phyloP scores from a whole-genome alignment of 2,329 filamentous ascomycete genomes.

The Fusarium sarcochroum region DNA sequence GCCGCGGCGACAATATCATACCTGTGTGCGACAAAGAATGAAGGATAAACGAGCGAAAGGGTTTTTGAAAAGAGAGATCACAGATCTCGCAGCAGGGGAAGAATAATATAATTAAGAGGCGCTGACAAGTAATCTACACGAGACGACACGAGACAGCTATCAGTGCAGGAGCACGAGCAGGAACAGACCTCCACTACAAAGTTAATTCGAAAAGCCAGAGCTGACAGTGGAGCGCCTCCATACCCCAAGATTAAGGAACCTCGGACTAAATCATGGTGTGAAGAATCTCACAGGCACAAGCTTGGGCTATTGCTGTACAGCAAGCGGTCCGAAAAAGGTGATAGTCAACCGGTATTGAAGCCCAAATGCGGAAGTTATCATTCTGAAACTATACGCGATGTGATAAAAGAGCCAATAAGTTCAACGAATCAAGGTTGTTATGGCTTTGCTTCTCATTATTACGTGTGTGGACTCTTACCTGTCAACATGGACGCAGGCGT shows the following conservation, averaged over 20 bases:
- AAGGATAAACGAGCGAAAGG: background rate
- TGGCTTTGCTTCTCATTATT: background rate
- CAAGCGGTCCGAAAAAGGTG: constrained; percentile 7
- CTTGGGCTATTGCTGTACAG: background rate
- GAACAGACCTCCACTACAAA: background rate
- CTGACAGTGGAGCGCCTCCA: constrained; percentile 11
- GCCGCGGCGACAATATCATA: constrained; percentile 3
- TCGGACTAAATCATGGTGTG: constrained; percentile 3
- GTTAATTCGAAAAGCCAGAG: constrained; percentile 9
- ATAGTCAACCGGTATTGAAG: constrained; percentile 15
- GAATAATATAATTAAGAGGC: constrained; percentile 9
- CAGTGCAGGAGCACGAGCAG: too few species aligned
- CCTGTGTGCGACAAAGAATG: background rate
- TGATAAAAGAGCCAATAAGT: background rate
- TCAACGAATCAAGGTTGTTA: background rate
- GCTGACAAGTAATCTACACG: background rate
- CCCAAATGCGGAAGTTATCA: constrained; percentile 19
- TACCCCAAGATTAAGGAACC: constrained; percentile 10
- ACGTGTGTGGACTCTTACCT: background rate
- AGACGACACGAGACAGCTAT: background rate
- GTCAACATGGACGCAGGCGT: background rate
- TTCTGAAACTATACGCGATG: background rate
- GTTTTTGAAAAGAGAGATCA: background rate
- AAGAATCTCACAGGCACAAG: constrained; percentile 12
- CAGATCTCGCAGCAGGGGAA: background rate